These are phyloP conservation scores for Maudiozyma humilis DNA, from an alignment of 1,139 yeast species.

Conservation along the genomic window DNA sequence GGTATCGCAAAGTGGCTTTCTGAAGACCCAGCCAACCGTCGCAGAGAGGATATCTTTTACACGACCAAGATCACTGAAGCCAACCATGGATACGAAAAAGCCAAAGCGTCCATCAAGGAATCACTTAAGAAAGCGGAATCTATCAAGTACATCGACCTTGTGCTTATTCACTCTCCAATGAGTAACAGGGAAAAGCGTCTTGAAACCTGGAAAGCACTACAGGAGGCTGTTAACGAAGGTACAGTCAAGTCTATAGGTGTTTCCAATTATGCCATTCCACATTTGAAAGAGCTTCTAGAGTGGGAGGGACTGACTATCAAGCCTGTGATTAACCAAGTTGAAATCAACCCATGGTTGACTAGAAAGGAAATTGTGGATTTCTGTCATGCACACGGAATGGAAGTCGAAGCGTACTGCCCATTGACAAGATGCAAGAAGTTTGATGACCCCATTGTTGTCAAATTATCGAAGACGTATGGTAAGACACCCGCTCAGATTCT, in stretches of 20 bases:
- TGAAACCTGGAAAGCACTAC: constrained; percentile 41
- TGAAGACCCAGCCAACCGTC: constrained; percentile 36
- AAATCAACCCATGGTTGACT: constrained; percentile 84
- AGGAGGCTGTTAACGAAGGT: constrained; percentile 52
- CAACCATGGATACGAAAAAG: constrained; percentile 2
- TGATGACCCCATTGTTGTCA: constrained; percentile 41
- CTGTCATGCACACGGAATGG: constrained; percentile 52
- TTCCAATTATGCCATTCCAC: constrained; percentile 72
- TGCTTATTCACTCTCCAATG: constrained; percentile 1
- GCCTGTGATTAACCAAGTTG: constrained; percentile 77
- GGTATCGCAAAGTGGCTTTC: constrained; percentile 46
- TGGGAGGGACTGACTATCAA: constrained; percentile 54
- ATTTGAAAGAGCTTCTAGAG: constrained; percentile 57
- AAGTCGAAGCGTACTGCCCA: constrained; percentile 69
- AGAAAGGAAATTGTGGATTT: constrained; percentile 60
- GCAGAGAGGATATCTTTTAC: constrained; percentile 11
- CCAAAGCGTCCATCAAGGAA: neutral
- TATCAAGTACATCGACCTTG: constrained; percentile 1
- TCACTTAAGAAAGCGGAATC: neutral
- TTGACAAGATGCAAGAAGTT: constrained; percentile 33
- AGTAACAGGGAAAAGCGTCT: constrained; percentile 1
- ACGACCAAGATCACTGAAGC: constrained; percentile 3
- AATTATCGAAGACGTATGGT: constrained; percentile 38
- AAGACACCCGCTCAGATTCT: constrained; percentile 56
- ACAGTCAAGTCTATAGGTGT: constrained; percentile 68